Conservation (phyloP, 345 rosid species). For the Brassica incana region DNA sequence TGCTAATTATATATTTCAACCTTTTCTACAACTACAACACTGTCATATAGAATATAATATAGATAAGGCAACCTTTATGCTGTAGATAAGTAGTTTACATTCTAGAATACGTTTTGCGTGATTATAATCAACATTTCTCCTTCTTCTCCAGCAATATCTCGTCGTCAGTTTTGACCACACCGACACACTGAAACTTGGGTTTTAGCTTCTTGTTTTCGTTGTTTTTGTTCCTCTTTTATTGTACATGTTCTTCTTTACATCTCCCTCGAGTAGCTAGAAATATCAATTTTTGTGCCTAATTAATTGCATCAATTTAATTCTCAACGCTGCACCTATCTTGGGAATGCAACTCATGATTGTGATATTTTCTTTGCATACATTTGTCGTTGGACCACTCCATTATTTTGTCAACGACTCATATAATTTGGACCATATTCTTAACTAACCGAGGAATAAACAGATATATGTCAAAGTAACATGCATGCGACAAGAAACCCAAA, state of each 20-base stretch:
- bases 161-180: constrained; percentile 24
- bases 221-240: not conserved
- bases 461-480: constrained; percentile 19
- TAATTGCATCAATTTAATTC: constrained; percentile 32
- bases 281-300: constrained; percentile 22
- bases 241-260: constrained; percentile 13
- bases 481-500: constrained; percentile 12
- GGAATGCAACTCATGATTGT: constrained; percentile 40
- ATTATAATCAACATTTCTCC: constrained; percentile 7
- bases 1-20: not conserved
- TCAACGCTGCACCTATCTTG: constrained; percentile 38
- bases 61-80: not conserved
- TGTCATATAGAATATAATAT: not conserved
- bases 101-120: not conserved
- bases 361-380: constrained; percentile 16
- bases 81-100: not conserved
- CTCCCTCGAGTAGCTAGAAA: constrained; percentile 23
- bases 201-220: constrained; percentile 5
- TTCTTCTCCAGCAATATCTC: not conserved
- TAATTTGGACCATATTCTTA: constrained; percentile 27
- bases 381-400: constrained; percentile 39
- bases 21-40: not conserved
- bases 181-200: constrained; percentile 24
- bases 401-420: not conserved
- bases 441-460: constrained; percentile 30